Evolutionary conservation across 148 eudicot genomes (phyloP), one percentile per base, ranked within the genome.

Genomic region (Rhododendron kiyosumense): DNA sequence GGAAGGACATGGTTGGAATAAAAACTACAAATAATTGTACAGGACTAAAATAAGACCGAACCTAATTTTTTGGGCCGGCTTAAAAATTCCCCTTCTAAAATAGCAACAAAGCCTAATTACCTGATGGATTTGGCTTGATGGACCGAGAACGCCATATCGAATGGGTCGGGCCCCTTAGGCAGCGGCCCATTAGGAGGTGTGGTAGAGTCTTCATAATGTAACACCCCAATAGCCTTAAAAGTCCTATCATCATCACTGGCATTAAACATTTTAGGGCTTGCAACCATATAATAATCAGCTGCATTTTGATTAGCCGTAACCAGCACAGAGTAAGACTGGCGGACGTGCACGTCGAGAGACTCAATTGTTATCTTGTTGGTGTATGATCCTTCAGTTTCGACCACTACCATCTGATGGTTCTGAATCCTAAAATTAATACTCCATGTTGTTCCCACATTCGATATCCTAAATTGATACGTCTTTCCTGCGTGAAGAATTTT

Each of bases 321-420:
- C 5, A 91, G 90, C 83, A 89, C 90, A 49, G 92, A 87, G 76
- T 88, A 88, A 4, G 92, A 89, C 57, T 91, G 91, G 73, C 92
- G 91, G 0, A 89, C 88, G 36, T 91, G 92, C 4, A 91, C 83
- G 17, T 91, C 91, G 1, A 91, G 88, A 38, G 92, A 87, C 65
- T 91, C 92, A 20, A 91, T 46, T 24, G 67, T 38, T 12, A 89
- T 80, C 22, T 88, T 85, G 49, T 85, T 84, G 3, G 90, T 89
- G 81, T 91, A 91, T 6, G 91, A 89, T 30, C 91, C 91, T 75
- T 91, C 93, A 0, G 90, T 91, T 82, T 91, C 91, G 11, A 91
- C 93, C 82, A 89, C 12, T 14, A 88, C 76, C 90, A 91, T 85
- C 45, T 1, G 61, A 65, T 91, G 90, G 11, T 88, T 89, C 41